phyloP scores from a whole-genome alignment of 495 filamentous ascomycete genomes.

The Paragyromitra xinjiangensis region DNA sequence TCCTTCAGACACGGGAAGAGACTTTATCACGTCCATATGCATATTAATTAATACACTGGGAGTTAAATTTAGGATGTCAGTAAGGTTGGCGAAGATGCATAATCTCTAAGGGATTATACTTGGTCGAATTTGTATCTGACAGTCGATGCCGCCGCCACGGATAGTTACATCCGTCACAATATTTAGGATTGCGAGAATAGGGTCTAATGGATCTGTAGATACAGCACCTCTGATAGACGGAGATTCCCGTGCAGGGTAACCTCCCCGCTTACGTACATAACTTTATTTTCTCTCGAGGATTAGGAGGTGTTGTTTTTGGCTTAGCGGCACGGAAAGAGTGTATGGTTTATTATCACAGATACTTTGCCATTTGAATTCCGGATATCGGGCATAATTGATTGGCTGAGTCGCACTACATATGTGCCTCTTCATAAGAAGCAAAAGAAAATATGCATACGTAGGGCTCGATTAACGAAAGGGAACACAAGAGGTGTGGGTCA shows the following conservation, averaged over 20 bases:
- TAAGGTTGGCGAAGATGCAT: background rate
- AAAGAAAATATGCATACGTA: conserved; percentile 14
- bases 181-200: too few relatives aligned
- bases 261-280: too few relatives aligned
- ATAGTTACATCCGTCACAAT: too few relatives aligned
- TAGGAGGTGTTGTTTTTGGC: background rate
- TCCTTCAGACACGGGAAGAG: too few relatives aligned
- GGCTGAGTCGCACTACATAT: too few relatives aligned
- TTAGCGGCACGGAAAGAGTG: background rate
- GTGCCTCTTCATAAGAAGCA: background rate
- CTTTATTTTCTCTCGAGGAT: background rate
- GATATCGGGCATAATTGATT: background rate
- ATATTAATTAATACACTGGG: too few relatives aligned
- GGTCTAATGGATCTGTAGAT: too few relatives aligned
- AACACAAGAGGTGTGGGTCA: background rate
- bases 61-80: background rate
- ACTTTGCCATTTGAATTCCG: background rate
- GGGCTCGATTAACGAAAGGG: background rate
- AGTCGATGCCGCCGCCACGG: too few relatives aligned
- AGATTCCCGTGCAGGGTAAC: too few relatives aligned
- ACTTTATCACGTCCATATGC: too few relatives aligned
- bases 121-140: background rate
- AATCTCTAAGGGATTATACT: background rate
- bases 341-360: background rate
- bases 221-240: too few relatives aligned